Evolutionary conservation across 345 rosid species (phyloP).

Genomic region (Pistacia integerrima): DNA sequence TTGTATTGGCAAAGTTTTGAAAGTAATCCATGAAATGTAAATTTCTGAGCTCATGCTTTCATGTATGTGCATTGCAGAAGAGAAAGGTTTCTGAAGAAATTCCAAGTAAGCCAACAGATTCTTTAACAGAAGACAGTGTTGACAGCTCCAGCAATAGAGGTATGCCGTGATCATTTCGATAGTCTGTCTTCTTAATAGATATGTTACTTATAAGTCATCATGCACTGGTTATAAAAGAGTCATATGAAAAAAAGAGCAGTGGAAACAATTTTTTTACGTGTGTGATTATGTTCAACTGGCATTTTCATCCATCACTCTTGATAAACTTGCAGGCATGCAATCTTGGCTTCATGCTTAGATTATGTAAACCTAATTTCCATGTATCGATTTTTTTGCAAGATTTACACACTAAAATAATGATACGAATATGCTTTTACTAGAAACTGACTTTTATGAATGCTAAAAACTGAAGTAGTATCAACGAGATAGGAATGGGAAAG

Average conservation of each 20-base stretch:
- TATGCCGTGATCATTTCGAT: conserved; percentile 17
- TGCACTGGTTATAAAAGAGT: neutral
- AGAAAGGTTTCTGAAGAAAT: conserved; percentile 50
- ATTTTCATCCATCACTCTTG: too few species aligned
- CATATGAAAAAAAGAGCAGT: neutral
- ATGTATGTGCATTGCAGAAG: conserved; percentile 38
- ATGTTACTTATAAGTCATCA: neutral
- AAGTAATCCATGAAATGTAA: neutral
- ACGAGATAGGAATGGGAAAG: neutral
- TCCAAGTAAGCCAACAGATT: conserved; percentile 52
- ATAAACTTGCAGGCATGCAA: too few species aligned
- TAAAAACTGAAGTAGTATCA: too few species aligned
- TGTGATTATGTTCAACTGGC: too few species aligned
- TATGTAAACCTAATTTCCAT: too few species aligned
- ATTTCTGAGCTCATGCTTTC: neutral
- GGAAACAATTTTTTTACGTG: neutral
- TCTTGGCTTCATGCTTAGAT: too few species aligned
- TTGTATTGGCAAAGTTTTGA: neutral
- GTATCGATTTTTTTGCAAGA: too few species aligned
- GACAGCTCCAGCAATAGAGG: conserved; percentile 37
- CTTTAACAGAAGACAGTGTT: conserved; percentile 31
- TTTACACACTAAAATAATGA: neutral
- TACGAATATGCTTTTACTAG: too few species aligned
- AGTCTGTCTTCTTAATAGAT: neutral
- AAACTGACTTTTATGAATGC: neutral